A percentile compares a stretch with the other conserved stretches of the same genome.
These are phyloP conservation scores for Mycosphaerelloides madeirae DNA, from an alignment of 2,329 filamentous ascomycete genomes.

Conservation along the genomic window DNA sequence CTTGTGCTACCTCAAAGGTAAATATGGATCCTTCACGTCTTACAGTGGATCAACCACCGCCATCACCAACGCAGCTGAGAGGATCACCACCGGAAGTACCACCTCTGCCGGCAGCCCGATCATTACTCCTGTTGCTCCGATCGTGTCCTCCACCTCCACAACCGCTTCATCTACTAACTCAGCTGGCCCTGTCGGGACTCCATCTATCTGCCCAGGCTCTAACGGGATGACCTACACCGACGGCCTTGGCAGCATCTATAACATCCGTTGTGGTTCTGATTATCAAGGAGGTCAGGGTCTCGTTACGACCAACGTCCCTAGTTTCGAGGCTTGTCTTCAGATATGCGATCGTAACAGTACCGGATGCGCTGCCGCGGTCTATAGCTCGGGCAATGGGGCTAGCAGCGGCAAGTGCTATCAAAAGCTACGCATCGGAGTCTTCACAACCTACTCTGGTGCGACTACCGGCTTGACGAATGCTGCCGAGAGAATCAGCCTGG, in stretches of 20 bases:
- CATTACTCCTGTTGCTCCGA: no score
- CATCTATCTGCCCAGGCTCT: not conserved
- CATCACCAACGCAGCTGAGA: not conserved
- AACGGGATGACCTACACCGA: not conserved
- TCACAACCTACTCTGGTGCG: not conserved
- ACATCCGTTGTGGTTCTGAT: not conserved
- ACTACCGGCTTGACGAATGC: not conserved
- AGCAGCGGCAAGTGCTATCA: not conserved
- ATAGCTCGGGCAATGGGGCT: not conserved
- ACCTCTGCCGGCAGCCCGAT: no score
- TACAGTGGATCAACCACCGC: not conserved
- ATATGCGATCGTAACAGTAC: not conserved
- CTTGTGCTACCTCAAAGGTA: not conserved
- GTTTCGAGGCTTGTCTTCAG: not conserved
- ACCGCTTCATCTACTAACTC: not conserved
- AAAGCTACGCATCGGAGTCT: not conserved
- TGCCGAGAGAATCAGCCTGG: no score
- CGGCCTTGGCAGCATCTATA: not conserved
- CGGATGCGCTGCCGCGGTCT: not conserved
- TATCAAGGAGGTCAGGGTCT: not conserved
- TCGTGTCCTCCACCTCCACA: no score
- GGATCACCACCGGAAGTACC: no score
- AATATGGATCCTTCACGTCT: not conserved
- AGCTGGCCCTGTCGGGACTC: not conserved
- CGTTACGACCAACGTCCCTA: not conserved